phyloP scores from a whole-genome alignment of 768 basidiomycete genomes.

The Rubroboletus pulcherrimus region DNA sequence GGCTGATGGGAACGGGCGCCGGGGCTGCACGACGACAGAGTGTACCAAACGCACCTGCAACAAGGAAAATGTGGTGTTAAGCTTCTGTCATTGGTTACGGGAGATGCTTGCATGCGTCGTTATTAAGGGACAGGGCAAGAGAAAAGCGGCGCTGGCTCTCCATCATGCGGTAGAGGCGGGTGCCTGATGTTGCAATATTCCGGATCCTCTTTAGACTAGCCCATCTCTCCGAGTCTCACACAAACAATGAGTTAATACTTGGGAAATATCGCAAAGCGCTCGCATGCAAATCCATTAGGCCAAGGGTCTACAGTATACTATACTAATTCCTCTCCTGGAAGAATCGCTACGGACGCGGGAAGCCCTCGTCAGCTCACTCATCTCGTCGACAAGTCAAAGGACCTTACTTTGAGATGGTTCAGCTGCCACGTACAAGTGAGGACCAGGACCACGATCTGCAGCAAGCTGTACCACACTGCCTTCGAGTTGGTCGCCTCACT shows the following conservation, averaged over 20 bases:
- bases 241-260: background rate
- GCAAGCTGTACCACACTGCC: slow-evolving; percentile 92
- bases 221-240: background rate
- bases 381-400: background rate
- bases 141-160: too few relatives aligned
- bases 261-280: background rate
- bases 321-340: slow-evolving; percentile 75
- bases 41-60: background rate
- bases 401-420: slow-evolving; percentile 78
- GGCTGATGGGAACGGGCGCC: slow-evolving; percentile 4
- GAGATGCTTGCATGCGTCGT: background rate
- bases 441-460: slow-evolving; percentile 81
- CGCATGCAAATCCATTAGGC: slow-evolving; percentile 1
- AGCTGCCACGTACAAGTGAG: slow-evolving; percentile 91
- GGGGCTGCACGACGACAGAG: background rate
- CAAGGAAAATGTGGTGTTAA: slow-evolving; percentile 9
- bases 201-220: background rate
- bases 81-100: slow-evolving; percentile 9
- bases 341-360: slow-evolving; percentile 52
- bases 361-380: background rate
- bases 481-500: slow-evolving; percentile 88
- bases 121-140: background rate
- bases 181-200: background rate
- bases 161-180: background rate
- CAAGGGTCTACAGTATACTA: slow-evolving; percentile 5